phyloP scores from a whole-genome alignment of 2,329 filamentous ascomycete species.

The Thielaviopsis punctulata region DNA sequence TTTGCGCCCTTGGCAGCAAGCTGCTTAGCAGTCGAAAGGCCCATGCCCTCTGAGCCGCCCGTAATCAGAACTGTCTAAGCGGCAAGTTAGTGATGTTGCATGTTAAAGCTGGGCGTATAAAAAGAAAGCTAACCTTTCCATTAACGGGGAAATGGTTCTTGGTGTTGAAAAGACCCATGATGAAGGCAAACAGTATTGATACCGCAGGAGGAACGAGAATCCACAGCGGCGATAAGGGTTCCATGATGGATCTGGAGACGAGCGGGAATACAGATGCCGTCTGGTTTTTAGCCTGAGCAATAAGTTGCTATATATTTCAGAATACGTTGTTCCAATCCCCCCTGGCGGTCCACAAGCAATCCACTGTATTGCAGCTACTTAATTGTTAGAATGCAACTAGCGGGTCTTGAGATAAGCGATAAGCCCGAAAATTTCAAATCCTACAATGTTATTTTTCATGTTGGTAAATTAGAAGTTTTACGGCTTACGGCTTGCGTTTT shows the following conservation, averaged over 20 bases:
- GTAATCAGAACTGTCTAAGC: slow-evolving; percentile 71
- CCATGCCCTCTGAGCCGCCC: slow-evolving; percentile 86
- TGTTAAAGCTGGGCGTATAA: neutral
- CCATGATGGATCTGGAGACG: neutral
- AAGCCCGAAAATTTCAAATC: slow-evolving; percentile 7
- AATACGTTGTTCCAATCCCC: neutral
- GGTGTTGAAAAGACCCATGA: slow-evolving; percentile 48
- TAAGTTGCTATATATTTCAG: neutral
- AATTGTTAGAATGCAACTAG: neutral
- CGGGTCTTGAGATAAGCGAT: slow-evolving; percentile 7
- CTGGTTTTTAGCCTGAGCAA: neutral
- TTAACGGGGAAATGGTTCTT: slow-evolving; percentile 67
- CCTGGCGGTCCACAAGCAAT: neutral
- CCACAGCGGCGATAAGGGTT: slow-evolving; percentile 13
- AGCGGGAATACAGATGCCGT: neutral
- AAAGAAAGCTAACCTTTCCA: slow-evolving; percentile 45
- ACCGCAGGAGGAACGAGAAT: slow-evolving; percentile 18
- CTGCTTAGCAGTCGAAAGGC: slow-evolving; percentile 53
- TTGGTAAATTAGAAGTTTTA: neutral
- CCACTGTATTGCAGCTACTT: neutral
- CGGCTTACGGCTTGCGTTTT: neutral
- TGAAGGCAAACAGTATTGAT: slow-evolving; percentile 20
- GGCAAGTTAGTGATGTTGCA: neutral
- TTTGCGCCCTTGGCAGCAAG: slow-evolving; percentile 73
- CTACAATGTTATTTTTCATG: neutral